Evolutionary conservation across 805 yeast species (phyloP).

Genomic region (Cyberlindnera xylosilytica): DNA sequence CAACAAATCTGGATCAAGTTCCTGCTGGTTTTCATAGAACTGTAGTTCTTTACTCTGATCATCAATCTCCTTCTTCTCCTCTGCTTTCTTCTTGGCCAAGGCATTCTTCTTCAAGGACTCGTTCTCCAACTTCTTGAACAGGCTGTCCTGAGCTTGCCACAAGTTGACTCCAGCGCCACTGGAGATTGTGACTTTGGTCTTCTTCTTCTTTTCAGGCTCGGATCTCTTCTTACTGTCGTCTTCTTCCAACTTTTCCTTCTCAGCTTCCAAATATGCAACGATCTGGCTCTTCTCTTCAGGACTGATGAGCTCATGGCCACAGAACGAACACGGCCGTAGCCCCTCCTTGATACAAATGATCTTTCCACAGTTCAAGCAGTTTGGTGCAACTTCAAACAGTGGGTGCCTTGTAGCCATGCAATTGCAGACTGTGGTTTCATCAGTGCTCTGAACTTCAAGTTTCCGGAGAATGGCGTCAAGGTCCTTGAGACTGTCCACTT

Average conservation of each 20-base stretch:
- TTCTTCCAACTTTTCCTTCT: slow-evolving; percentile 44
- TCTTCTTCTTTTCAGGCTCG: slow-evolving; percentile 21
- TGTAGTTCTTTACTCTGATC: slow-evolving; percentile 44
- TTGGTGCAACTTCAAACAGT: slow-evolving; percentile 84
- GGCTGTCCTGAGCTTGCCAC: slow-evolving; percentile 64
- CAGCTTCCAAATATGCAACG: slow-evolving; percentile 47
- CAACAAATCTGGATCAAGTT: slow-evolving; percentile 53
- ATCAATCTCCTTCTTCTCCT: slow-evolving; percentile 34
- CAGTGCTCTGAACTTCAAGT: slow-evolving; percentile 38
- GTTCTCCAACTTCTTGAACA: slow-evolving; percentile 58
- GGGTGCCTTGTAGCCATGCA: slow-evolving; percentile 92
- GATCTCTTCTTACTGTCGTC: slow-evolving; percentile 11
- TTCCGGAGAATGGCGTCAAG: slow-evolving; percentile 60
- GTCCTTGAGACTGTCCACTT: slow-evolving; percentile 57
- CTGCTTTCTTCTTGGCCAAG: slow-evolving; percentile 32
- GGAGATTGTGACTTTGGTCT: slow-evolving; percentile 44
- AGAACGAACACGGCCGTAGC: slow-evolving; percentile 81
- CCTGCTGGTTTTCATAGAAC: slow-evolving; percentile 37
- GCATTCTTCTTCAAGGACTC: slow-evolving; percentile 35
- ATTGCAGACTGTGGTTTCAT: slow-evolving; percentile 43
- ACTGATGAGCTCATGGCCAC: slow-evolving; percentile 67
- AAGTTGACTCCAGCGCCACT: slow-evolving; percentile 62
- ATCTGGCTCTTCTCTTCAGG: slow-evolving; percentile 60
- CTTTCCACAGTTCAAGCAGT: slow-evolving; percentile 91
- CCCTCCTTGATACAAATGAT: slow-evolving; percentile 91